phyloP scores from a whole-genome alignment of 2,329 filamentous ascomycete genomes.

The Nannizziopsis barbatae region DNA sequence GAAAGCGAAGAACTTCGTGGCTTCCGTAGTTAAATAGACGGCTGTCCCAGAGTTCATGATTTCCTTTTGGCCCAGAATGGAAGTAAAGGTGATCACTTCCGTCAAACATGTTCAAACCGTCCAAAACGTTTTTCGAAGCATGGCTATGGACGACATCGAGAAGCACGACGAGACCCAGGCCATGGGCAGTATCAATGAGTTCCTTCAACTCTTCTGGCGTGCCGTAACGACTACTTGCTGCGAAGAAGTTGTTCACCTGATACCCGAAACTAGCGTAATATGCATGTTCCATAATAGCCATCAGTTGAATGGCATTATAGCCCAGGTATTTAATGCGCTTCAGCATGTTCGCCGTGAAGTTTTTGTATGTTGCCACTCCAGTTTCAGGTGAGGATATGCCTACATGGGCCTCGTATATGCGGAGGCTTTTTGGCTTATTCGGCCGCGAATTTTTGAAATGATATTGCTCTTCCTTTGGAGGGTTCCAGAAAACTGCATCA shows the following conservation, averaged over 20 bases:
- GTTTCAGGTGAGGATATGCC: slow-evolving; percentile 89
- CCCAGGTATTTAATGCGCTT: slow-evolving; percentile 81
- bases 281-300: slow-evolving; percentile 98
- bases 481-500: slow-evolving; percentile 96
- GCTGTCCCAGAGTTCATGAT: slow-evolving; percentile 91
- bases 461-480: slow-evolving; percentile 63
- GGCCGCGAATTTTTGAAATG: slow-evolving; percentile 73
- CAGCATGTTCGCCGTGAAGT: slow-evolving; percentile 87
- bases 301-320: slow-evolving; percentile 96
- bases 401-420: slow-evolving; percentile 97
- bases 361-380: slow-evolving; percentile 86
- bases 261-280: slow-evolving; percentile 99
- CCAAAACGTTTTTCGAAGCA: slow-evolving; percentile 91
- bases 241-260: slow-evolving; percentile 98
- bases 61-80: slow-evolving; percentile 71
- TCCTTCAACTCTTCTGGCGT: slow-evolving; percentile 91
- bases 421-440: slow-evolving; percentile 70
- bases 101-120: slow-evolving; percentile 93
- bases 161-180: slow-evolving; percentile 78
- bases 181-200: slow-evolving; percentile 87
- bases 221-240: slow-evolving; percentile 89
- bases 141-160: slow-evolving; percentile 96
- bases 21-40: slow-evolving; percentile 93
- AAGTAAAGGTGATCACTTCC: slow-evolving; percentile 93
- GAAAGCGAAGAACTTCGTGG: slow-evolving; percentile 89